Evolutionary conservation across 306 rosid genomes (phyloP).

Genomic region (Inga leiocalycina): DNA sequence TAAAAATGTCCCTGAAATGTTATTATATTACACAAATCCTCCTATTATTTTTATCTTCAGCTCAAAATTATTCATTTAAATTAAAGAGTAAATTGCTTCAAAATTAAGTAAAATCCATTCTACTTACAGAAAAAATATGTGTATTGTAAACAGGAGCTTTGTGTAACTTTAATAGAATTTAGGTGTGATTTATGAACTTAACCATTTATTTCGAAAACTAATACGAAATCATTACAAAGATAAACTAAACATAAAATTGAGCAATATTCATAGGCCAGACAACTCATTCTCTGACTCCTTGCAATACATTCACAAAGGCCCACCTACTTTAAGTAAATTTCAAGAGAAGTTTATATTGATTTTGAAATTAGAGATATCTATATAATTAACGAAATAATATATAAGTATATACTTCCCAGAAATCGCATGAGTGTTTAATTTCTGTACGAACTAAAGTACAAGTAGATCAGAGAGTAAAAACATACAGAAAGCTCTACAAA

Average conservation of each 20-base stretch:
- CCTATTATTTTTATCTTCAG: neutral
- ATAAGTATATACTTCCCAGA: neutral
- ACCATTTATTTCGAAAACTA: neutral
- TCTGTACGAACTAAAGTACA: neutral
- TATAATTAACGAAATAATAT: neutral
- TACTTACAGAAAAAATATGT: neutral
- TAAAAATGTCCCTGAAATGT: neutral
- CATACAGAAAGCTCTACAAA: slow-evolving; percentile 64
- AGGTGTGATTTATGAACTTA: neutral
- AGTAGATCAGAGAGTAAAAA: neutral
- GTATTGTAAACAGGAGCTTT: neutral
- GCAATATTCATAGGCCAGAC: neutral
- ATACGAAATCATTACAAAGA: too few relatives aligned
- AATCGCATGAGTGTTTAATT: neutral
- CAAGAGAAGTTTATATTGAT: neutral
- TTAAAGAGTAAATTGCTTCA: neutral
- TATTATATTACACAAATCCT: neutral
- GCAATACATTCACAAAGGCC: neutral
- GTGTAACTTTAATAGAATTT: neutral
- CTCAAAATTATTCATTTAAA: neutral
- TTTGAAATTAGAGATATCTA: neutral
- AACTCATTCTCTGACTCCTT: neutral
- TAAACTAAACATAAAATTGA: neutral
- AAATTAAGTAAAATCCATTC: neutral
- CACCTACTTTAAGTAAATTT: neutral